phyloP scores from a whole-genome alignment of 768 basidiomycete species.

The Leccinum uliginosum region DNA sequence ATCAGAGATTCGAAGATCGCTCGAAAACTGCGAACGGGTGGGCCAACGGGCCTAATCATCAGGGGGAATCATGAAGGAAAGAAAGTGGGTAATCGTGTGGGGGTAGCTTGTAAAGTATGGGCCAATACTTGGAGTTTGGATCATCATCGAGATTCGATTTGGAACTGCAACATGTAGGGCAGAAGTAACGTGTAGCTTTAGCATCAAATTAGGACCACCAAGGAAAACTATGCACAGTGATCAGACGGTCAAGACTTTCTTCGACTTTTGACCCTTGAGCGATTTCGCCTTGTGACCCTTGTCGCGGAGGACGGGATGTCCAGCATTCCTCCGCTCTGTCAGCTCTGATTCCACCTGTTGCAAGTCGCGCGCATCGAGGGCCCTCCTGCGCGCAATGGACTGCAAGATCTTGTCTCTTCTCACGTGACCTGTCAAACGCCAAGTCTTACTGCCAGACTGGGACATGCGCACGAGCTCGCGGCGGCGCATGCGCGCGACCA shows the following conservation, averaged over 20 bases:
- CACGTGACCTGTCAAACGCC: slow-evolving; percentile 39
- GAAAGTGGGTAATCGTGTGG: neutral
- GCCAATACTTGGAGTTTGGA: neutral
- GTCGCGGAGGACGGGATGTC: slow-evolving; percentile 22
- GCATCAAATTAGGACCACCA: slow-evolving; percentile 1
- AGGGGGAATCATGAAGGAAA: neutral
- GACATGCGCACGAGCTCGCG: slow-evolving; percentile 33
- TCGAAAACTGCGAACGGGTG: slow-evolving; percentile 20
- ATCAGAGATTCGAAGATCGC: slow-evolving; percentile 31
- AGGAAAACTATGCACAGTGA: neutral
- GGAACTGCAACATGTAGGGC: neutral
- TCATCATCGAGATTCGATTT: neutral
- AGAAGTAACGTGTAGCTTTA: slow-evolving; percentile 21
- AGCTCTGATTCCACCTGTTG: slow-evolving; percentile 34
- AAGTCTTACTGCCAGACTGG: slow-evolving; percentile 34
- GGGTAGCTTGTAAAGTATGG: neutral
- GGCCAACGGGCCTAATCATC: slow-evolving; percentile 13
- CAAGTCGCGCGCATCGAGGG: slow-evolving; percentile 38
- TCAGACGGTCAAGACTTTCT: slow-evolving; percentile 9
- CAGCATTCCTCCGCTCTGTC: slow-evolving; percentile 21
- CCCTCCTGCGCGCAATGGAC: slow-evolving; percentile 44
- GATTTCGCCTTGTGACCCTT: slow-evolving; percentile 6
- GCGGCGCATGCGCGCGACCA: slow-evolving; percentile 34
- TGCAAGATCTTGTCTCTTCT: slow-evolving; percentile 48
- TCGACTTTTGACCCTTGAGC: slow-evolving; percentile 3